phyloP scores from a whole-genome alignment of 257 asterid species.

The Petunia secreta region DNA sequence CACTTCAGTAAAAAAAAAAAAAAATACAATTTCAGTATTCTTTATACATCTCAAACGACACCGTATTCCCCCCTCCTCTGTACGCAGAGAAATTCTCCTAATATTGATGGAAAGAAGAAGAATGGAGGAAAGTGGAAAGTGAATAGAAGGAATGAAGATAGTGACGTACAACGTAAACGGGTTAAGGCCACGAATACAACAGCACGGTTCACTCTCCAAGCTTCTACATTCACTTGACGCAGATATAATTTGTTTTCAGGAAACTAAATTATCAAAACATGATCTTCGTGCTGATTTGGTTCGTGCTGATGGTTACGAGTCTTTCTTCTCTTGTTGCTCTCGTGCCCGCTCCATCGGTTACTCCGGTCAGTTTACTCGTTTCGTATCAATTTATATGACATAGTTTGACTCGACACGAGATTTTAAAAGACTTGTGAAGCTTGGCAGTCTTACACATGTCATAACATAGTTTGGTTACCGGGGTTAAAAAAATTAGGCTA shows the following conservation, averaged over 20 bases:
- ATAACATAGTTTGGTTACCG: no score
- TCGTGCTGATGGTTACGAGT: constrained; percentile 92
- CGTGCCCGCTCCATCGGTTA: constrained; percentile 91
- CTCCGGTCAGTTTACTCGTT: constrained; percentile 73
- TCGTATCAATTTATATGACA: no score
- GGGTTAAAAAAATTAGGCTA: no score
- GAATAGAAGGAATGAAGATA: constrained; percentile 62
- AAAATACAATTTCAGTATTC: no score
- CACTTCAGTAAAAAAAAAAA: no score
- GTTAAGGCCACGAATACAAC: constrained; percentile 80
- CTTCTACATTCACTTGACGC: constrained; percentile 84
- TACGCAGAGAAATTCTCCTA: no score
- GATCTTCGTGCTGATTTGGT: constrained; percentile 78
- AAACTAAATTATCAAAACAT: constrained; percentile 80
- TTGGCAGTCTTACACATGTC: no score
- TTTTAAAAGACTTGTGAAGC: no score
- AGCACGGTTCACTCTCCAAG: constrained; percentile 78
- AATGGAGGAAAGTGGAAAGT: not conserved
- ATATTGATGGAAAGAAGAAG: no score
- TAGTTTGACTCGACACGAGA: no score
- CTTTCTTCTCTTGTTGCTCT: constrained; percentile 88
- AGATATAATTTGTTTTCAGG: constrained; percentile 90
- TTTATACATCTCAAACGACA: no score
- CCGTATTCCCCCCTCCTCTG: no score
- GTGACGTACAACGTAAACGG: constrained; percentile 97